Conservation (phyloP, 768 basidiomycete genomes). For the Inosperma sp. region DNA sequence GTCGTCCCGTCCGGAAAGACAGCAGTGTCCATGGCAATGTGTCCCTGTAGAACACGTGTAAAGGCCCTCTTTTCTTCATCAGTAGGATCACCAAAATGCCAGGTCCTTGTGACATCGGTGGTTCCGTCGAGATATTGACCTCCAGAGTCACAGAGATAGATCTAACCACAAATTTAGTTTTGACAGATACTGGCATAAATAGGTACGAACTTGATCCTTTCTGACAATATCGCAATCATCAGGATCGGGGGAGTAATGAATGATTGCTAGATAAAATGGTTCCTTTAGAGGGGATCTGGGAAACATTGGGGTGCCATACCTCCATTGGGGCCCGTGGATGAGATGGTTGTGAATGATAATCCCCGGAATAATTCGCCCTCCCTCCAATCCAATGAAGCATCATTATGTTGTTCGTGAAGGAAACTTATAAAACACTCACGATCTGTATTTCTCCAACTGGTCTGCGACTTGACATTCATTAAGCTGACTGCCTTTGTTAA, state of each 20-base stretch:
- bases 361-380: constrained; percentile 79
- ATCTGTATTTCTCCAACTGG: constrained; percentile 73
- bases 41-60: constrained; percentile 87
- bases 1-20: constrained; percentile 80
- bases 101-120: constrained; percentile 90
- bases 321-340: constrained; percentile 87
- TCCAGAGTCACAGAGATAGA: constrained; percentile 73
- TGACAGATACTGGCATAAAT: not conserved
- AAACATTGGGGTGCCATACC: too few species aligned
- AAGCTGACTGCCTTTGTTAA: constrained; percentile 55
- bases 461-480: constrained; percentile 80
- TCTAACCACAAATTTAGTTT: constrained; percentile 22
- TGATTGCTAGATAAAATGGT: constrained; percentile 62
- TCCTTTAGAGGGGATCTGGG: too few species aligned
- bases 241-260: constrained; percentile 86
- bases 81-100: constrained; percentile 87
- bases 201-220: constrained; percentile 55
- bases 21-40: constrained; percentile 83
- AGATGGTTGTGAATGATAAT: constrained; percentile 89
- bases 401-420: constrained; percentile 1
- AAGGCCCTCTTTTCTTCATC: constrained; percentile 82
- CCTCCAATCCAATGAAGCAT: constrained; percentile 34
- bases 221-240: constrained; percentile 68
- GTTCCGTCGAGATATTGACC: constrained; percentile 94
- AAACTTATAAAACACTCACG: constrained; percentile 45